Conservation (phyloP, 1,284 basidiomycete species). For the Ustilago nuda region DNA sequence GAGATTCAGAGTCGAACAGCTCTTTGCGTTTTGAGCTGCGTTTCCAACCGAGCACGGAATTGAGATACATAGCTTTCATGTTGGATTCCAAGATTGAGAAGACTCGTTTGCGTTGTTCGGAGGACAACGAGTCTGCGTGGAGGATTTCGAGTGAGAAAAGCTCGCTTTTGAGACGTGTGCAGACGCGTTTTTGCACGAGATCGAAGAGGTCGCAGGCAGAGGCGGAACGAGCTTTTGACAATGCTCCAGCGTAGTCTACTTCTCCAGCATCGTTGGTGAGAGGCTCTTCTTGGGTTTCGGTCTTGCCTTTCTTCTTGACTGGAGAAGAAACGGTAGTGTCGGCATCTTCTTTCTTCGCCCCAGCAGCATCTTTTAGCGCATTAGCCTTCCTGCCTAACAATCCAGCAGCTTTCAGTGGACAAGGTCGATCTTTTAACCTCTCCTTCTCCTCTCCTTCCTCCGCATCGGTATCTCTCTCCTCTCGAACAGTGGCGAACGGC, state of each 20-base stretch:
- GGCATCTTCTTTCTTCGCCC: not conserved
- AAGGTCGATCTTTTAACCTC: slow-evolving; percentile 19
- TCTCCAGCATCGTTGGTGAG: not conserved
- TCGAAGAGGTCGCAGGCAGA: slow-evolving; percentile 17
- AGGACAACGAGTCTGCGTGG: slow-evolving; percentile 9
- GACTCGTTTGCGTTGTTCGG: slow-evolving; percentile 48
- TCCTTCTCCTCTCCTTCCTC: slow-evolving; percentile 9
- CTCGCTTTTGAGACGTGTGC: slow-evolving; percentile 15
- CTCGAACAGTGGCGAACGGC: slow-evolving; percentile 65
- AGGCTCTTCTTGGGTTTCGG: slow-evolving; percentile 4
- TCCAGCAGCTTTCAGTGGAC: slow-evolving; percentile 46
- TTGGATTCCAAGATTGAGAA: slow-evolving; percentile 43
- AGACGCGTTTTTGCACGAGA: slow-evolving; percentile 18
- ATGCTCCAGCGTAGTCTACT: slow-evolving; percentile 23
- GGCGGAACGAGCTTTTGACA: slow-evolving; percentile 10
- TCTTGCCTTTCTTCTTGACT: not conserved
- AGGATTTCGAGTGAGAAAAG: slow-evolving; percentile 31
- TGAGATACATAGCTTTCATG: slow-evolving; percentile 52
- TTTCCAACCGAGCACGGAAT: slow-evolving; percentile 40
- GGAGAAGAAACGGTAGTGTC: not conserved
- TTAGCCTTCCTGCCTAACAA: slow-evolving; percentile 51
- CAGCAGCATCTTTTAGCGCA: slow-evolving; percentile 41
- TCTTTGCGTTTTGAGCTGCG: slow-evolving; percentile 28
- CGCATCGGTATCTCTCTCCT: slow-evolving; percentile 33
- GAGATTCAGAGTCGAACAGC: slow-evolving; percentile 36